Base-by-base conservation (phyloP, 768 basidiomycete genomes). In the Tylopilus vinaceipallidus region DNA sequence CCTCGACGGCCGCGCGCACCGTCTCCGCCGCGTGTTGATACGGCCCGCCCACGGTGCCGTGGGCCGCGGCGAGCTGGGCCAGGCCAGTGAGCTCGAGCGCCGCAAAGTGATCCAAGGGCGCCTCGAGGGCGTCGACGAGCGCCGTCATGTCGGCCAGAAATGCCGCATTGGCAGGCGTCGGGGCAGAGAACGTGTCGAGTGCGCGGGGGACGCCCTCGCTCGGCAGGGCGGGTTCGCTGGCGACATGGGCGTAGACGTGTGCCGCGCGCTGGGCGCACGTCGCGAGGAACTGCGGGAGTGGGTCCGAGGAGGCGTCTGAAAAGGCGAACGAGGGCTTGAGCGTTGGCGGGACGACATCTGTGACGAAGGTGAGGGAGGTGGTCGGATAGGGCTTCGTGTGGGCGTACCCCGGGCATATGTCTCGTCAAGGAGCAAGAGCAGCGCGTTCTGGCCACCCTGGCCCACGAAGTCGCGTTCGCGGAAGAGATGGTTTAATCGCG, bases 51-150 rank as follows among this genome's bases (percentile, higher is more conserved):
- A 71, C 63, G 23, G 61, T 49, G 12, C 83, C 86, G 49, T 78
- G 70, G 7, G 64, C 63, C 13, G 66, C 53, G 23, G 78, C 78
- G 33, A 88, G 65, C 12, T 74, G 68, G 14, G 72, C 58, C 6
- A 91, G 71, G 16, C 74, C 74, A 1, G 72, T 69, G 35, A 91
- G 60, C 51, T 84, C 79, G 42, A 88, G 67, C 7, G 83, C 84
- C 24, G 81, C 84, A 54, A 91, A 91, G 10, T 71, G 63, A 43
- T 78, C 75, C 2, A n/a, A n/a, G n/a, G 22, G 13, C 1, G 49
- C 4, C 16, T 79, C 73, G 26, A 82, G 63, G 57, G 84, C 80
- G 57, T 81, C 78, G n/a, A 76, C 66, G 11, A 78, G 63, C 8
- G 82, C 73, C 14, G 75, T 68, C 12, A 75, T 59, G 45, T 77